Conservation (phyloP, 805 yeast species). For the Groenewaldozyma salmanticensis region DNA sequence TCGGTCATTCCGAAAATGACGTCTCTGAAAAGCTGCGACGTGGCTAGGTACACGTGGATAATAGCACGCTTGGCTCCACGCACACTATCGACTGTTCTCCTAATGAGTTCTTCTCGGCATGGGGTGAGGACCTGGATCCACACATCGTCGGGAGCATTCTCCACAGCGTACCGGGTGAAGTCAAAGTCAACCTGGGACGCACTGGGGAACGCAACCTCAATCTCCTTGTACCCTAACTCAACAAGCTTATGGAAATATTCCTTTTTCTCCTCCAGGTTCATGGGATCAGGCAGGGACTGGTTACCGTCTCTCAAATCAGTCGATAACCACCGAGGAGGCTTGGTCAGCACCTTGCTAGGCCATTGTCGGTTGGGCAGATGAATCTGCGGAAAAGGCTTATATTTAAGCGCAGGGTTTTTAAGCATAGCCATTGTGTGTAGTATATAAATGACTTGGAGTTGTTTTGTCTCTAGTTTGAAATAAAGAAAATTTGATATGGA, state of each 20-base stretch:
- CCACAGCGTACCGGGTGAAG: conserved; percentile 66
- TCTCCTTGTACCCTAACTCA: conserved; percentile 71
- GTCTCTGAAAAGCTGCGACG: conserved; percentile 64
- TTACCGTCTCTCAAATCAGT: conserved; percentile 81
- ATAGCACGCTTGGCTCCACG: conserved; percentile 70
- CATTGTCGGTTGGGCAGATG: conserved; percentile 56
- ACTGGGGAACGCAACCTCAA: conserved; percentile 74
- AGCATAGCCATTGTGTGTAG: conserved; percentile 27
- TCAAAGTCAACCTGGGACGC: conserved; percentile 77
- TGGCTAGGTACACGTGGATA: conserved; percentile 66
- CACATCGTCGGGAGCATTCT: conserved; percentile 67
- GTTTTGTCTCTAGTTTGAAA: too few species aligned
- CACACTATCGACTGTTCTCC: conserved; percentile 61
- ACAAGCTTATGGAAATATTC: conserved; percentile 58
- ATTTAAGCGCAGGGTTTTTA: conserved; percentile 54
- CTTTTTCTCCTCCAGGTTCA: conserved; percentile 72
- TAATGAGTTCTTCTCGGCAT: conserved; percentile 64
- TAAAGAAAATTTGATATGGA: too few species aligned
- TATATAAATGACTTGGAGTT: too few species aligned
- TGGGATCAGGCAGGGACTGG: conserved; percentile 78
- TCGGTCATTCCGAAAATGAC: conserved; percentile 56
- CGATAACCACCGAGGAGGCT: conserved; percentile 74
- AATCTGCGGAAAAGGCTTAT: conserved; percentile 45
- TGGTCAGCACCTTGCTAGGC: conserved; percentile 51
- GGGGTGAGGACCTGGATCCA: conserved; percentile 68